Conservation (phyloP, 768 basidiomycete genomes). For the Leccinum longicurvipes region DNA sequence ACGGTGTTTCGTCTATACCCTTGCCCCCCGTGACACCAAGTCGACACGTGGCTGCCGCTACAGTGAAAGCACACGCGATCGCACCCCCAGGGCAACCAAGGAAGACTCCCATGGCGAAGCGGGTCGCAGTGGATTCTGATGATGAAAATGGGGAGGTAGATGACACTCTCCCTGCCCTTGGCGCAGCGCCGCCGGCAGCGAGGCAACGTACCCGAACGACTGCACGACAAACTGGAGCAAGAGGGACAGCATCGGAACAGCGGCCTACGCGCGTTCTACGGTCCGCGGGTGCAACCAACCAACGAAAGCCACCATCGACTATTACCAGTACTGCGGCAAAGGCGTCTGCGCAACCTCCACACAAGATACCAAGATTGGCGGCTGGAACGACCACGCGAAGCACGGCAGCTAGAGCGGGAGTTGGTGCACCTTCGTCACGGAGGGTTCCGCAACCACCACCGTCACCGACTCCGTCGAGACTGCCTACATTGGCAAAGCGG, state of each 20-base stretch:
- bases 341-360: conserved; percentile 48
- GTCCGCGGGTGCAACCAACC: conserved; percentile 56
- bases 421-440: conserved; percentile 31
- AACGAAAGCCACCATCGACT: conserved; percentile 49
- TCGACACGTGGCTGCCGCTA: conserved; percentile 66
- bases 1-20: conserved; percentile 20
- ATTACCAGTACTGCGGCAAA: conserved; percentile 35
- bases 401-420: conserved; percentile 37
- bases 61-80: conserved; percentile 68
- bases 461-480: conserved; percentile 68
- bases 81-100: conserved; percentile 80
- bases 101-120: conserved; percentile 83
- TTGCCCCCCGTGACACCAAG: conserved; percentile 80
- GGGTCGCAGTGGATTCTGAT: conserved; percentile 63
- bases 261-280: conserved; percentile 72
- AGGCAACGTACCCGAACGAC: conserved; percentile 37
- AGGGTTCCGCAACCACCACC: conserved; percentile 47
- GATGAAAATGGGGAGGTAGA: conserved; percentile 54
- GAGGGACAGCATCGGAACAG: conserved; percentile 66
- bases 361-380: conserved; percentile 68
- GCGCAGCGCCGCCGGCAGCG: conserved; percentile 40
- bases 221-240: conserved; percentile 36
- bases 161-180: conserved; percentile 64
- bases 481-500: conserved; percentile 71
- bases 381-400: conserved; percentile 49